Percentiles rank a stretch among this genome's conserved stretches.
phyloP scores from a whole-genome alignment of 768 basidiomycete species.

The Pisolithus albus region DNA sequence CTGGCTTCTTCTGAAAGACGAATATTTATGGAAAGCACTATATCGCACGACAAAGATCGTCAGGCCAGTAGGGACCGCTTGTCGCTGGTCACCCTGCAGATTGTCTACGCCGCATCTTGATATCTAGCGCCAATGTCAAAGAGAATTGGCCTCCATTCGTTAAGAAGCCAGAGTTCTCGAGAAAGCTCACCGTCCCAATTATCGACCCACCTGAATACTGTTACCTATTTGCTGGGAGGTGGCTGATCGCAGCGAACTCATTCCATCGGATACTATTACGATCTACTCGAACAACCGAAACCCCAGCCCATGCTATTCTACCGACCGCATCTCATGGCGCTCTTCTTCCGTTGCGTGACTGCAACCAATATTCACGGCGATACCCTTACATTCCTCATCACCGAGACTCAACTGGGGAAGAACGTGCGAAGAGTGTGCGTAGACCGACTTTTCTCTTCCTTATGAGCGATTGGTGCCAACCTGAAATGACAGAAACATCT shows the following conservation, averaged over 20 bases:
- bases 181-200: neutral
- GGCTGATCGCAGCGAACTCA: slow-evolving; percentile 3
- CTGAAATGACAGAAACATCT: neutral
- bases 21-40: slow-evolving; percentile 1
- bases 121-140: slow-evolving; percentile 2
- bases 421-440: slow-evolving; percentile 1
- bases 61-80: slow-evolving; percentile 6
- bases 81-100: neutral
- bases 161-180: neutral
- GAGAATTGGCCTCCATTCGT: slow-evolving; percentile 4
- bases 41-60: slow-evolving; percentile 1
- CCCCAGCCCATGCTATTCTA: slow-evolving; percentile 1
- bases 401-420: slow-evolving; percentile 4
- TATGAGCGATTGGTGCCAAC: neutral
- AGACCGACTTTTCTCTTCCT: neutral
- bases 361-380: slow-evolving; percentile 1
- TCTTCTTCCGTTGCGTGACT: slow-evolving; percentile 4
- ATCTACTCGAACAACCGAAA: neutral
- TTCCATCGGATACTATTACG: slow-evolving; percentile 1
- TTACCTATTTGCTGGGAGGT: slow-evolving; percentile 1
- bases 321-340: slow-evolving; percentile 1
- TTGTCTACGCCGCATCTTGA: neutral
- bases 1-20: slow-evolving; percentile 1
- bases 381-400: slow-evolving; percentile 3
- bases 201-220: neutral